phyloP scores from a whole-genome alignment of 345 rosid species.

The Citrus medica region DNA sequence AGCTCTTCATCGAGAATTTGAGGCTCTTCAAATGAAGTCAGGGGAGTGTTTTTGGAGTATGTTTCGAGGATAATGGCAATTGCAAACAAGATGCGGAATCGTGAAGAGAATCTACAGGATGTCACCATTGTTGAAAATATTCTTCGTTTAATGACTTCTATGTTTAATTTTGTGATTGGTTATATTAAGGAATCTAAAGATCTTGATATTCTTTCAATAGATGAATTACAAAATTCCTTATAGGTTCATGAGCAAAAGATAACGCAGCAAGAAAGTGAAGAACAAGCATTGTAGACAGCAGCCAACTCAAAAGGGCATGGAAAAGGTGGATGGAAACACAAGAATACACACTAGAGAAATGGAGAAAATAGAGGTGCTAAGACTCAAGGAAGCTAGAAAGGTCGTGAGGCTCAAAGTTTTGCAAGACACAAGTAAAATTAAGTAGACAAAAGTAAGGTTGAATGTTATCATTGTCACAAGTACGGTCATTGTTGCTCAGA shows the following conservation, averaged over 20 bases:
- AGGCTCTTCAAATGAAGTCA: conserved; percentile 2
- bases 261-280: neutral
- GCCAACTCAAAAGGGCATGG: neutral
- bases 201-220: neutral
- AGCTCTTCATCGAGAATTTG: too few relatives aligned
- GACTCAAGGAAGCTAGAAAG: neutral
- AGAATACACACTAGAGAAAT: neutral
- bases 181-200: neutral
- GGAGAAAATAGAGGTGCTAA: neutral
- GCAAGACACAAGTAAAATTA: neutral
- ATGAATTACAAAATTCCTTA: neutral
- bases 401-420: neutral
- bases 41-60: conserved; percentile 8
- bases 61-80: conserved; percentile 16
- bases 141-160: neutral
- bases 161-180: neutral
- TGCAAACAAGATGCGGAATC: neutral
- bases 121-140: neutral
- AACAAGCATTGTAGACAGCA: neutral
- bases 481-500: neutral
- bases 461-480: neutral
- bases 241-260: neutral
- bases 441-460: neutral
- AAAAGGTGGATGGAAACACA: neutral
- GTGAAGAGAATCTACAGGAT: neutral